A percentile compares a stretch with the other conserved stretches of the same genome.
These are phyloP conservation scores for Plasmopara viticola DNA, from an alignment of 352 stramenopile species.

Conservation along the genomic window DNA sequence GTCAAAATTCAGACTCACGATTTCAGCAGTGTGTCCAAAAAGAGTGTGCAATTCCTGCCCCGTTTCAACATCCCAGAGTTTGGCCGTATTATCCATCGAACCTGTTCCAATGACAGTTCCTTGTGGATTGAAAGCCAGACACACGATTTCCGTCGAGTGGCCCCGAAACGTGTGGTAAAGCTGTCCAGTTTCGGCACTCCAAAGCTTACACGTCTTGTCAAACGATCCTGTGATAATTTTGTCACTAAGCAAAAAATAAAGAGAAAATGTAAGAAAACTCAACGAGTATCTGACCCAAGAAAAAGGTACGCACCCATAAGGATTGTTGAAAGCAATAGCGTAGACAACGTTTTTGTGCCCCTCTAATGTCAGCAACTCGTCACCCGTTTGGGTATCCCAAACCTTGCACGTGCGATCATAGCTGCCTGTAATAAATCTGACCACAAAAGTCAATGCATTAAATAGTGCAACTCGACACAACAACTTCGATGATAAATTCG, in stretches of 20 bases:
- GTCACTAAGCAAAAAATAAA: background rate
- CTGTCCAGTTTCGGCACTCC: slow-evolving; percentile 90
- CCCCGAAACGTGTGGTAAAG: slow-evolving; percentile 93
- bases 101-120: slow-evolving; percentile 87
- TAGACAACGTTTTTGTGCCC: slow-evolving; percentile 63
- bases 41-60: slow-evolving; percentile 89
- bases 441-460: no score
- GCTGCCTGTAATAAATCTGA: slow-evolving; percentile 73
- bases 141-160: slow-evolving; percentile 89
- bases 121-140: slow-evolving; percentile 86
- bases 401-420: slow-evolving; percentile 95
- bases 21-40: slow-evolving; percentile 89
- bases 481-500: no score
- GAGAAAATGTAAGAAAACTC: background rate
- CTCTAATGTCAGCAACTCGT: slow-evolving; percentile 91
- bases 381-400: slow-evolving; percentile 92
- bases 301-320: slow-evolving; percentile 70
- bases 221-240: slow-evolving; percentile 78
- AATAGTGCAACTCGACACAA: no score
- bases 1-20: slow-evolving; percentile 93
- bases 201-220: slow-evolving; percentile 89
- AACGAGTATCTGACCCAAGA: background rate
- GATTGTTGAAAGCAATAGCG: slow-evolving; percentile 94
- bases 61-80: slow-evolving; percentile 67
- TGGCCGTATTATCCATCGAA: slow-evolving; percentile 94